A percentile compares a stretch with the other conserved stretches of the same genome.
These are phyloP conservation scores for Phytophthora pistaciae DNA, from an alignment of 352 stramenopile species.

Conservation along the genomic window DNA sequence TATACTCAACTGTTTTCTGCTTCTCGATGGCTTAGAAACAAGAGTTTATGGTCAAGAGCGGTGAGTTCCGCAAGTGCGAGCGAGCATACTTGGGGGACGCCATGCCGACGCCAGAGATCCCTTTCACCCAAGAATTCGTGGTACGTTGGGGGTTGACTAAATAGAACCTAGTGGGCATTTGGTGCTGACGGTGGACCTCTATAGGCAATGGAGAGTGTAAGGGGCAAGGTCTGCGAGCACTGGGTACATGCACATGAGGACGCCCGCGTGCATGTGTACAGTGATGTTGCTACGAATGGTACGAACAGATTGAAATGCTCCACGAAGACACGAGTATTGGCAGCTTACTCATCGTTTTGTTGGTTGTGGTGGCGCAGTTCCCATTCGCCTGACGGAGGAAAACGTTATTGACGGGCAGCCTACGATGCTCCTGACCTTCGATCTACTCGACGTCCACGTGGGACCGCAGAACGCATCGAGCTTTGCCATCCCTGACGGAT, in stretches of 20 bases:
- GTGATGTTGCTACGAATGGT: constrained; percentile 53
- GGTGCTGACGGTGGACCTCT: neutral
- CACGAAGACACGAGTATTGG: neutral
- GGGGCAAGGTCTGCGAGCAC: constrained; percentile 67
- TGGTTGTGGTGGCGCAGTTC: constrained; percentile 43
- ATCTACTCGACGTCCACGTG: constrained; percentile 61
- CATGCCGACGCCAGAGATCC: constrained; percentile 68
- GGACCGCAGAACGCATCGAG: constrained; percentile 54
- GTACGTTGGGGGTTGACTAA: constrained; percentile 20
- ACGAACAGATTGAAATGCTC: neutral
- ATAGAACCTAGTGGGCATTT: neutral
- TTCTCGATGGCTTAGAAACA: constrained; percentile 36
- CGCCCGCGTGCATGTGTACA: constrained; percentile 69
- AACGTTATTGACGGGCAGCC: constrained; percentile 54
- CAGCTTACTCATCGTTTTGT: constrained; percentile 2
- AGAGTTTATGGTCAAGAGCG: constrained; percentile 83
- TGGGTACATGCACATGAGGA: constrained; percentile 67
- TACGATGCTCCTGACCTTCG: constrained; percentile 70
- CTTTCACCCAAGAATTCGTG: constrained; percentile 59
- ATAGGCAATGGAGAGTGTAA: constrained; percentile 65
- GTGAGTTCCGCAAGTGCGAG: constrained; percentile 73
- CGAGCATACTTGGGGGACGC: constrained; percentile 70
- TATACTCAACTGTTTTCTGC: neutral
- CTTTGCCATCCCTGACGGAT: constrained; percentile 70
- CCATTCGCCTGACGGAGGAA: constrained; percentile 74